Evolutionary conservation across 2,329 filamentous ascomycete genomes (phyloP).

Genomic region (Boeremia lycopersici): DNA sequence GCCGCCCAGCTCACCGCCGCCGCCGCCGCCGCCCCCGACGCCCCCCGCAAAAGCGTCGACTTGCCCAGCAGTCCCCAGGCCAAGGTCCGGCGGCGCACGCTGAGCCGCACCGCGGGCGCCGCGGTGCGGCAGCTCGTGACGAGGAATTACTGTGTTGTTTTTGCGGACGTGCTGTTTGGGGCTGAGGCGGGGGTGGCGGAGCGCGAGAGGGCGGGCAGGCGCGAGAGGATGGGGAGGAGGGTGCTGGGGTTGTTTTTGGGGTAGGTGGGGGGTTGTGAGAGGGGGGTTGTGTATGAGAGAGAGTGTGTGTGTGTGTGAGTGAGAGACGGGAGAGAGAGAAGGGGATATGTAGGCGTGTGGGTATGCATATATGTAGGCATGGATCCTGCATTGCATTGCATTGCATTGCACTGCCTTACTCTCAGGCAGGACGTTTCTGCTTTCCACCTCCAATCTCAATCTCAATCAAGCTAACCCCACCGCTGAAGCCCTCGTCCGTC

Average conservation of each 20-base stretch:
- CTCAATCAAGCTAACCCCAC: too few relatives aligned
- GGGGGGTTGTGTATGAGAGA: too few relatives aligned
- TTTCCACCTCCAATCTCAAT: too few relatives aligned
- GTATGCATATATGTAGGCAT: neutral
- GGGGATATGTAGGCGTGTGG: neutral
- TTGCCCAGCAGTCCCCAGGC: slow-evolving; percentile 42
- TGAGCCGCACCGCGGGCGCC: slow-evolving; percentile 55
- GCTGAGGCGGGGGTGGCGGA: slow-evolving; percentile 51
- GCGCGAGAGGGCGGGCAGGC: slow-evolving; percentile 64
- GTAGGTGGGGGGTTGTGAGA: too few relatives aligned
- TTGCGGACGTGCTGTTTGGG: slow-evolving; percentile 68
- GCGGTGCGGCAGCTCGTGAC: slow-evolving; percentile 66
- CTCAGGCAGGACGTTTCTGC: too few relatives aligned
- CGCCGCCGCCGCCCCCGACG: slow-evolving; percentile 27
- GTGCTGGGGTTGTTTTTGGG: slow-evolving; percentile 73
- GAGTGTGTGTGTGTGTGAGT: too few relatives aligned
- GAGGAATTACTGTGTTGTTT: slow-evolving; percentile 67
- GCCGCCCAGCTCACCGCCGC: slow-evolving; percentile 57
- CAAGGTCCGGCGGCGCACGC: slow-evolving; percentile 44
- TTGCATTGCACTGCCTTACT: too few relatives aligned
- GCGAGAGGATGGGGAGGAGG: slow-evolving; percentile 68
- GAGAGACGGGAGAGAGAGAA: neutral
- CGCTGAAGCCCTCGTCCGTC: too few relatives aligned
- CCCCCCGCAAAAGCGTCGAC: slow-evolving; percentile 35
- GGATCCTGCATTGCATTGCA: neutral